Base-by-base conservation (phyloP, 2,329 filamentous ascomycete species). In the Pseudocercospora vitis region DNA sequence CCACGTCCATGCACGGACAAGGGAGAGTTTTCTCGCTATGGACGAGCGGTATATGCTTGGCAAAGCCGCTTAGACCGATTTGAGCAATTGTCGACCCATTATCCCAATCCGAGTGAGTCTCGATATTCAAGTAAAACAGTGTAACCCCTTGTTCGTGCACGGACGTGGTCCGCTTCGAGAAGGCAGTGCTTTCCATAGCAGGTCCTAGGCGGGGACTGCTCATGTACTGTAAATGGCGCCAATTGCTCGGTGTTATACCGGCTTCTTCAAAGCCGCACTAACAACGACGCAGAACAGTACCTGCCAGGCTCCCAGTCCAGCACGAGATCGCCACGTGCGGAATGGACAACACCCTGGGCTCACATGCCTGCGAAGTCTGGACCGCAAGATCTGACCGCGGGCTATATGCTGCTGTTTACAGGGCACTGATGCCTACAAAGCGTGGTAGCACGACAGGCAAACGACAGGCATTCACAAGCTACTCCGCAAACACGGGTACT, bases 251-350 rank as follows among this genome's bases (percentile, higher is more conserved):
- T 2, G 21, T 6, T 42, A 23, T 23, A 12, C 21, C 37, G 37
- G 37, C 26, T n/a, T n/a, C n/a, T n/a, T n/a, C n/a, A n/a, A 11
- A 21, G 4, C 6, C n/a, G 9, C 14, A 19, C 18, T 23, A 42
- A 21, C 21, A 42, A 21, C 37, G 19, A 42, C 21, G n/a, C 18
- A 12, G n/a, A 23, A 12, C 24, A 7, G 7, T 14, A n/a, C 18
- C 37, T 42, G 37, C 19, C 37, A 42, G 19, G 37, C n/a, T 21
- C 37, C n/a, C 14, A 21, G 18, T 12, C 19, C 24, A 21, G 14
- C 37, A 40, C 37, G 37, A 23, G 37, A 40, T 40, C 37, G 37
- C 37, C 37, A 40, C 37, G 37, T 40, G 37, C 37, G 37, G 37
- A 21, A 42, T 24, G 21, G 37, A 12, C 37, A 8, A 24, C 18